These are phyloP conservation scores for Nicotiana benthamiana DNA, from an alignment of 257 asterid species.

Conservation along the genomic window DNA sequence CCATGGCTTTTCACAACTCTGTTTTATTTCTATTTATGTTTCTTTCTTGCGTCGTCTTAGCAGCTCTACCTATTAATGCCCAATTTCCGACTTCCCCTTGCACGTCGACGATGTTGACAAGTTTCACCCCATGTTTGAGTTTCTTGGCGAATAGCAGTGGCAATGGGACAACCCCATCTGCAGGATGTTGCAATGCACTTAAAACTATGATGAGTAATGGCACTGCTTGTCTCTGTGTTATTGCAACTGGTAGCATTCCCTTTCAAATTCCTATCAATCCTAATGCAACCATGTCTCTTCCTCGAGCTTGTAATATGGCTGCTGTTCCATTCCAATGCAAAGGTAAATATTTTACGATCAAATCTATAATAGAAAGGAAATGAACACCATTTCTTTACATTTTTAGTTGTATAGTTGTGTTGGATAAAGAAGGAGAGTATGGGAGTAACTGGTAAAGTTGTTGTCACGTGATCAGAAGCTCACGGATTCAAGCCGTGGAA, in stretches of 20 bases:
- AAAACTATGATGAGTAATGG: conserved; percentile 23
- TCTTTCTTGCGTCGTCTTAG: conserved; percentile 6
- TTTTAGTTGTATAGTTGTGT: too few species aligned
- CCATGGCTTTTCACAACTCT: conserved; percentile 14
- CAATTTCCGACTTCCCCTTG: conserved; percentile 30
- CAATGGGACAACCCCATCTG: conserved; percentile 37
- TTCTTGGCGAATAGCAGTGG: conserved; percentile 38
- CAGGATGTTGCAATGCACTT: conserved; percentile 49
- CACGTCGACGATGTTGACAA: conserved; percentile 57
- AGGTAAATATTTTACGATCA: conserved; percentile 24
- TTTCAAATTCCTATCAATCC: conserved; percentile 44
- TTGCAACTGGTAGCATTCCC: conserved; percentile 29
- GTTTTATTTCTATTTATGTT: conserved; percentile 9
- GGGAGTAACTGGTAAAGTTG: too few species aligned
- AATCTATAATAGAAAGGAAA: neutral
- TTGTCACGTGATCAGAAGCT: too few species aligned
- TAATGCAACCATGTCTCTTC: conserved; percentile 50
- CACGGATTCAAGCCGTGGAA: too few species aligned
- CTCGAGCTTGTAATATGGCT: conserved; percentile 57
- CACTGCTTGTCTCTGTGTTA: conserved; percentile 26
- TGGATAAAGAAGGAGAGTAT: too few species aligned
- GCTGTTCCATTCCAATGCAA: conserved; percentile 64
- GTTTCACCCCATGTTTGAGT: conserved; percentile 55
- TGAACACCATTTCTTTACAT: too few species aligned
- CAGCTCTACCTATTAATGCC: conserved; percentile 15